phyloP scores from a whole-genome alignment of 2,329 filamentous ascomycete species.

The Hortaea sp. region DNA sequence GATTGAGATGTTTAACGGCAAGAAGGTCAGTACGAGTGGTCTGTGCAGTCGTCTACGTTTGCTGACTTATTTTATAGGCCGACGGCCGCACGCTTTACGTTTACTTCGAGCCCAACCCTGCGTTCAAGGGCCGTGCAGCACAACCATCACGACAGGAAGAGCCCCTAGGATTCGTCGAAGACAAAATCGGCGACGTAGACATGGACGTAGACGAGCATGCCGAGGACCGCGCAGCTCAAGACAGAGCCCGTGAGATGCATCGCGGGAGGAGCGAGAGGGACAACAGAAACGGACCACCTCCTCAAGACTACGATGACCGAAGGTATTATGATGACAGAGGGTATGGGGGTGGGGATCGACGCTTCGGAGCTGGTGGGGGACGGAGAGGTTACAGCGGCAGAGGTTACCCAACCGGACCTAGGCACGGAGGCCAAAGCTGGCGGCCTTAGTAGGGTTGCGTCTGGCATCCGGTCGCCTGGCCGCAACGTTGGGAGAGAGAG shows the following conservation, averaged over 20 bases:
- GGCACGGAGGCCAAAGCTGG: slow-evolving; percentile 15
- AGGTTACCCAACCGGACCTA: slow-evolving; percentile 15
- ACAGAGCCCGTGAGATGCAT: slow-evolving; percentile 23
- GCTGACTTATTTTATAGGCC: slow-evolving; percentile 39
- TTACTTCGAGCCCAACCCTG: slow-evolving; percentile 32
- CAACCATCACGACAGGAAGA: slow-evolving; percentile 13
- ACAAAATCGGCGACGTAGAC: slow-evolving; percentile 21
- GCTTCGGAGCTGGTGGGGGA: slow-evolving; percentile 23
- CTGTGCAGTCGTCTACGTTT: no score
- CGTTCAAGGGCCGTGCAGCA: background rate
- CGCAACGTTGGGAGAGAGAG: background rate
- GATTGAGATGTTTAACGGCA: slow-evolving; percentile 66
- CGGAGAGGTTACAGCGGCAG: slow-evolving; percentile 14
- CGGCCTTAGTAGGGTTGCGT: slow-evolving; percentile 10
- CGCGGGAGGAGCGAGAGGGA: slow-evolving; percentile 16
- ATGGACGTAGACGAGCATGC: slow-evolving; percentile 35
- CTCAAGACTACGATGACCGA: slow-evolving; percentile 4
- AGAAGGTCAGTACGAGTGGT: slow-evolving; percentile 49
- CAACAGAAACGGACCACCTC: background rate
- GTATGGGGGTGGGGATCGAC: slow-evolving; percentile 26
- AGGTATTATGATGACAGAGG: background rate
- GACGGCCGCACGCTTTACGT: slow-evolving; percentile 66
- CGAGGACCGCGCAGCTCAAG: slow-evolving; percentile 18
- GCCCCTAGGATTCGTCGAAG: slow-evolving; percentile 7
- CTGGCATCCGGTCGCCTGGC: background rate